phyloP scores from a whole-genome alignment of 306 rosid genomes.

The Dalbergia oliveri region DNA sequence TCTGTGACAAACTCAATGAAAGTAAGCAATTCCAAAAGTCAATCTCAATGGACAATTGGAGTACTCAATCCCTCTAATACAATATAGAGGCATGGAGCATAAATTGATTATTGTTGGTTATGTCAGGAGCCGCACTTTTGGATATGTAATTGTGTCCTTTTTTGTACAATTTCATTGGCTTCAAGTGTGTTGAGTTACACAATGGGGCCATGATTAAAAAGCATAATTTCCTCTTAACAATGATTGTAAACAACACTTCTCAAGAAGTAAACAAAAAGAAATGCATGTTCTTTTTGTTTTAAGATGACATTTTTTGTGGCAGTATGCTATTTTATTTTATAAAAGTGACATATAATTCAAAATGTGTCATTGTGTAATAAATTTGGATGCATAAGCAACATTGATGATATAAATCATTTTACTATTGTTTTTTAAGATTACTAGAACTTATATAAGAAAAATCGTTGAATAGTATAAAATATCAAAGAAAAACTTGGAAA shows the following conservation, averaged over 20 bases:
- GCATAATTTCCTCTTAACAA: conserved; percentile 49
- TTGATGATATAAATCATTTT: conserved; percentile 12
- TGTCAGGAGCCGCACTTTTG: too few relatives aligned
- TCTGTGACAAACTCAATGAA: conserved; percentile 40
- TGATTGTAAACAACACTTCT: conserved; percentile 41
- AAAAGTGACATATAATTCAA: not conserved
- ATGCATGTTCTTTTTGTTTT: conserved; percentile 51
- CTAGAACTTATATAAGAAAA: not conserved
- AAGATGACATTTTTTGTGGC: conserved; percentile 27
- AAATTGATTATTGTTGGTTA: too few relatives aligned
- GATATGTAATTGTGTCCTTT: too few relatives aligned
- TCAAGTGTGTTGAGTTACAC: conserved; percentile 29
- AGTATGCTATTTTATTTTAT: not conserved
- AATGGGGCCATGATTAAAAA: not conserved
- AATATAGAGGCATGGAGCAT: conserved; percentile 48
- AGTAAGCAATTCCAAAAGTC: not conserved
- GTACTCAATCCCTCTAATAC: conserved; percentile 88
- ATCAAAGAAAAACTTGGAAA: too few relatives aligned
- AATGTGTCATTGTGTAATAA: conserved; percentile 13
- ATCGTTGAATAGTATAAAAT: not conserved
- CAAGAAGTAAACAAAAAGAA: conserved; percentile 41
- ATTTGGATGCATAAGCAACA: conserved; percentile 23
- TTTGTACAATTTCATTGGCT: conserved; percentile 35
- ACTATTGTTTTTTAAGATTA: conserved; percentile 1
- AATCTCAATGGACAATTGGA: conserved; percentile 67